phyloP scores from a whole-genome alignment of 2,329 filamentous ascomycete species.

The Phaeosphaeria sp. region DNA sequence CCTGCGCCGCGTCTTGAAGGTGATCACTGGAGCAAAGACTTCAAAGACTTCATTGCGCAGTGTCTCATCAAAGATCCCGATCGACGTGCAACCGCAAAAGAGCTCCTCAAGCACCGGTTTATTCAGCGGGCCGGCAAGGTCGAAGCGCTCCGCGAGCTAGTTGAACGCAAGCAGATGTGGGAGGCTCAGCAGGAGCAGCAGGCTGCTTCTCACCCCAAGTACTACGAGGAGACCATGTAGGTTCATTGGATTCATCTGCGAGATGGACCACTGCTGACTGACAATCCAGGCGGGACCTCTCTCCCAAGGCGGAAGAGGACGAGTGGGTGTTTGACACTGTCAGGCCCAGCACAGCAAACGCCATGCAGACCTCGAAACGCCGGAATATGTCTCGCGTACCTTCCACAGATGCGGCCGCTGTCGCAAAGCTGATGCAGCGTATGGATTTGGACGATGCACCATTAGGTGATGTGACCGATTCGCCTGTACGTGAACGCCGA shows the following conservation, averaged over 20 bases:
- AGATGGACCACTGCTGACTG: slow-evolving; percentile 17
- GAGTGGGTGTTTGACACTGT: slow-evolving; percentile 97
- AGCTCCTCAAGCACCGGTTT: slow-evolving; percentile 87
- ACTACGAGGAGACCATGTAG: slow-evolving; percentile 90
- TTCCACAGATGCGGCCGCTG: slow-evolving; percentile 44
- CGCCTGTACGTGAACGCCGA: slow-evolving; percentile 36
- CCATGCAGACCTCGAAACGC: slow-evolving; percentile 59
- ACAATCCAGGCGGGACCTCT: slow-evolving; percentile 65
- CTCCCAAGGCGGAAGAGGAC: slow-evolving; percentile 72
- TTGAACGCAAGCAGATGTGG: slow-evolving; percentile 81
- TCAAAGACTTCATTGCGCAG: slow-evolving; percentile 90
- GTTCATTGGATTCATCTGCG: slow-evolving; percentile 21
- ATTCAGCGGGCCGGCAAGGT: slow-evolving; percentile 86
- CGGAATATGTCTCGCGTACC: slow-evolving; percentile 56
- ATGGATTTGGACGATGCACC: slow-evolving; percentile 55
- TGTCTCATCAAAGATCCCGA: slow-evolving; percentile 94
- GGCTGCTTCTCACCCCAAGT: slow-evolving; percentile 69
- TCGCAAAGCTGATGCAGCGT: slow-evolving; percentile 47
- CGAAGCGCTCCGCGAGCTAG: slow-evolving; percentile 85
- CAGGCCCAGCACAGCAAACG: slow-evolving; percentile 68
- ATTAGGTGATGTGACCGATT: slow-evolving; percentile 48
- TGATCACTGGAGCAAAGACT: slow-evolving; percentile 79
- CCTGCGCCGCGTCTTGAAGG: slow-evolving; percentile 84
- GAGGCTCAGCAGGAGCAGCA: slow-evolving; percentile 72
- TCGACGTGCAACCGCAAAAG: slow-evolving; percentile 80